Evolutionary conservation across 108 stramenopile genomes (phyloP), one percentile per base, ranked within the genome.

Genomic region (Phaeodactylum tricornutum): DNA sequence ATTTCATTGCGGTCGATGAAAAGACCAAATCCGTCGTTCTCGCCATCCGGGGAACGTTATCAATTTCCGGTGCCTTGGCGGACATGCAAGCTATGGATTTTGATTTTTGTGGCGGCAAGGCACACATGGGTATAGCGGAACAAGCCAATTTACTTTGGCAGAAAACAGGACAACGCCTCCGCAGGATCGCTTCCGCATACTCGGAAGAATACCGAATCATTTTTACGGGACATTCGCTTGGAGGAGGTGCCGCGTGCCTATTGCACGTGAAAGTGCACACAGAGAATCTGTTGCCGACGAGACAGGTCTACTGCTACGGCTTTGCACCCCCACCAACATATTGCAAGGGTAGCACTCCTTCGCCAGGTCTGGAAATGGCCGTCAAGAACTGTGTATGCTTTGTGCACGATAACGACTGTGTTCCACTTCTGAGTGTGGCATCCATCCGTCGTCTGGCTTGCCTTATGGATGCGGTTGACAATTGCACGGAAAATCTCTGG

Each of bases 161-260:
- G 1, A 40, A 53, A 5, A 47, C 56, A 1, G 51, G 56, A 21
- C 36, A 36, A 0, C 27, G 14, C 11, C 46, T 71, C 28, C 14
- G 16, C 1, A 27, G 47, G 11, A 30, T 40, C 0, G 31, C 66
- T 7, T 11, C 34, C 2, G 21, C 47, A 14, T 43, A 62, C 29
- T 20, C 42, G 5, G 56, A 43, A 21, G 11, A 34, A 8, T 65
- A 66, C 42, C 44, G n/a, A n/a, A n/a, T 74, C 7, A 39, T 68
- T 19, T 19, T 74, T 6, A 68, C 67, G 8, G 72, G 72, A 6
- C 72, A 74, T 60, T 50, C 47, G n/a, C 39, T 74, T 20, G 72
- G 72, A 12, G 72, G 53, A 0, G 66, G 67, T 3, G 50, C 67
- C 2, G 72, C 72, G 0, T 47, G 47, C 17, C 32, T 74, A 15